Conservation (phyloP, 768 basidiomycete genomes). For the Hydnomerulius pinastri region DNA sequence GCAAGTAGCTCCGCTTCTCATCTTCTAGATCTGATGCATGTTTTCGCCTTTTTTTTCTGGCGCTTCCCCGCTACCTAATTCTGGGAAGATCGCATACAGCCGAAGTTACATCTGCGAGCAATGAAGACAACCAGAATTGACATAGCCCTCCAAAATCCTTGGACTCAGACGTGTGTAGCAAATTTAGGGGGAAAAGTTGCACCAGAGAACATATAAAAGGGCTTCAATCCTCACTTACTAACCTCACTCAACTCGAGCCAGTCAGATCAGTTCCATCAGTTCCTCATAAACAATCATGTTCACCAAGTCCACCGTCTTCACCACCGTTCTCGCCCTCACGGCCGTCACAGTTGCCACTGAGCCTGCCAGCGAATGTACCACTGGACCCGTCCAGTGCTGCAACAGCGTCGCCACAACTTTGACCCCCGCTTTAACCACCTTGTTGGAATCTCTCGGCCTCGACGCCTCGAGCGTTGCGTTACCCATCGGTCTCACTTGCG, state of each 20-base stretch:
- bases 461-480: too few relatives aligned
- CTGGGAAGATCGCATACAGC: too few relatives aligned
- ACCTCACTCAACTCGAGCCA: neutral
- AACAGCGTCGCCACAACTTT: neutral
- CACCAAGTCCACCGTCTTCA: neutral
- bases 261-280: neutral
- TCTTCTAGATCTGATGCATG: too few relatives aligned
- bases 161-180: too few relatives aligned
- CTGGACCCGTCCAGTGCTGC: neutral
- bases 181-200: neutral
- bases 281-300: slow-evolving; percentile 2
- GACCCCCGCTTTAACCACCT: neutral
- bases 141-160: too few relatives aligned
- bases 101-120: too few relatives aligned
- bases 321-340: slow-evolving; percentile 5
- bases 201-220: neutral
- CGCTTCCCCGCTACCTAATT: too few relatives aligned
- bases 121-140: too few relatives aligned
- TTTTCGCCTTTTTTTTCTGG: too few relatives aligned
- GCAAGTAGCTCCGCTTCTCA: too few relatives aligned
- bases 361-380: neutral
- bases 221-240: neutral
- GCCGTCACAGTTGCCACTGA: neutral
- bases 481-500: neutral
- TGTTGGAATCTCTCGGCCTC: neutral